These are phyloP conservation scores for Sporormia fimetaria DNA, from an alignment of 495 filamentous ascomycete genomes.

Conservation along the genomic window DNA sequence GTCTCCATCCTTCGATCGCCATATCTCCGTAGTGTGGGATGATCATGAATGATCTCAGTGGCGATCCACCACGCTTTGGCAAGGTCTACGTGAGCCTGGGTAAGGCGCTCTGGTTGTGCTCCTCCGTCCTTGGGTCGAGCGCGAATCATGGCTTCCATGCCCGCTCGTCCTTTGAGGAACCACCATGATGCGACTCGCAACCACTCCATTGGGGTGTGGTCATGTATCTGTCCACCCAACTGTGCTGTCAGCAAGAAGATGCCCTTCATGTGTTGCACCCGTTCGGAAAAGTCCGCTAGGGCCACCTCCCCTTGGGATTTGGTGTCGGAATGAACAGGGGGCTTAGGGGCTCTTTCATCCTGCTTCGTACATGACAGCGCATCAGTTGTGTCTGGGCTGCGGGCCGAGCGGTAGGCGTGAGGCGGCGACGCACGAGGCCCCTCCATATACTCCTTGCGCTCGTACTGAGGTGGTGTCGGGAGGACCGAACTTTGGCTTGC, in stretches of 20 bases:
- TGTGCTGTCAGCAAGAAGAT: conserved; percentile 63
- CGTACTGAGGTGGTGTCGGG: conserved; percentile 13
- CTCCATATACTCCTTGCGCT: neutral
- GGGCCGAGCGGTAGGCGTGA: no score
- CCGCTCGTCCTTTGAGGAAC: conserved; percentile 67
- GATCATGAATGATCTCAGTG: conserved; percentile 44
- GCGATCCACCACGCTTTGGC: conserved; percentile 76
- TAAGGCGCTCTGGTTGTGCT: conserved; percentile 22
- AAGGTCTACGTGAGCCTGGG: conserved; percentile 51
- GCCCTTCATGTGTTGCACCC: conserved; percentile 54
- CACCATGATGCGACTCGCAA: conserved; percentile 69
- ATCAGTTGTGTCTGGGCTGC: no score
- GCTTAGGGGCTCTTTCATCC: no score
- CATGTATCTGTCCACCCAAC: conserved; percentile 47
- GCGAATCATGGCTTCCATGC: conserved; percentile 59
- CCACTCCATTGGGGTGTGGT: conserved; percentile 52
- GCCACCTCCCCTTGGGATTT: conserved; percentile 47
- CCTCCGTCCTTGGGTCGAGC: conserved; percentile 39
- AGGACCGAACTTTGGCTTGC: conserved; percentile 7
- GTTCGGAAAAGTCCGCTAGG: conserved; percentile 52
- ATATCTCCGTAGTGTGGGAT: conserved; percentile 33
- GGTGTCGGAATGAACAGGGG: no score
- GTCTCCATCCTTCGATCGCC: conserved; percentile 39
- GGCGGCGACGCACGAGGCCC: neutral
- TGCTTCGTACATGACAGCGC: no score